Evolutionary conservation across 2,329 filamentous ascomycete genomes (phyloP).

Genomic region (Dothideomycetes sp.): DNA sequence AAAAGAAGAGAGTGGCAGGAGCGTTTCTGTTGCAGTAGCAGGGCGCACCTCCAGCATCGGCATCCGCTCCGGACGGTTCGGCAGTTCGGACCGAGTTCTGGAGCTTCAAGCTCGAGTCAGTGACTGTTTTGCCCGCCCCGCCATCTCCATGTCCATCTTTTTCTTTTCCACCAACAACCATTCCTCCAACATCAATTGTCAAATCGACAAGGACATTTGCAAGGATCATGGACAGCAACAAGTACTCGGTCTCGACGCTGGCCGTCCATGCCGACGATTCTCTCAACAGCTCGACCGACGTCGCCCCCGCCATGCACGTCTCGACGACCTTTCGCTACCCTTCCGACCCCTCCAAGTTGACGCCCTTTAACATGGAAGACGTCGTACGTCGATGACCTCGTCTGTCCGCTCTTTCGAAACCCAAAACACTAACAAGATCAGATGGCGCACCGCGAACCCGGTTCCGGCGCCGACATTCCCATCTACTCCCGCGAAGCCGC

Average conservation of each 20-base stretch:
- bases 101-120: too few species aligned
- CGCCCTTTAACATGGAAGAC: slow-evolving; percentile 36
- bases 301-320: slow-evolving; percentile 82
- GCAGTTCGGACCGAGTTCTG: too few species aligned
- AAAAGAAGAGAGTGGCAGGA: too few species aligned
- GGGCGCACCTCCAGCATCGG: too few species aligned
- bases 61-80: too few species aligned
- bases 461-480: slow-evolving; percentile 50
- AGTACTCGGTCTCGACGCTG: slow-evolving; percentile 24
- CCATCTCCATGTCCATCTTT: too few species aligned
- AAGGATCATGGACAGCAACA: slow-evolving; percentile 1
- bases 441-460: slow-evolving; percentile 22
- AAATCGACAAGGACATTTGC: background rate
- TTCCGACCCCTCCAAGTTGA: slow-evolving; percentile 57
- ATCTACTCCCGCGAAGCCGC: slow-evolving; percentile 74
- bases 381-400: slow-evolving; percentile 43
- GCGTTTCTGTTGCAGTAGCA: too few species aligned
- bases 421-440: slow-evolving; percentile 9
- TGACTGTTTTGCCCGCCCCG: too few species aligned
- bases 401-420: background rate
- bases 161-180: too few species aligned
- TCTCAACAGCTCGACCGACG: slow-evolving; percentile 46
- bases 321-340: slow-evolving; percentile 86
- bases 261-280: slow-evolving; percentile 28
- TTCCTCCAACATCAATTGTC: too few species aligned